Conservation (phyloP, 495 filamentous ascomycete genomes). For the Lasiosphaeriaceae sp. region DNA sequence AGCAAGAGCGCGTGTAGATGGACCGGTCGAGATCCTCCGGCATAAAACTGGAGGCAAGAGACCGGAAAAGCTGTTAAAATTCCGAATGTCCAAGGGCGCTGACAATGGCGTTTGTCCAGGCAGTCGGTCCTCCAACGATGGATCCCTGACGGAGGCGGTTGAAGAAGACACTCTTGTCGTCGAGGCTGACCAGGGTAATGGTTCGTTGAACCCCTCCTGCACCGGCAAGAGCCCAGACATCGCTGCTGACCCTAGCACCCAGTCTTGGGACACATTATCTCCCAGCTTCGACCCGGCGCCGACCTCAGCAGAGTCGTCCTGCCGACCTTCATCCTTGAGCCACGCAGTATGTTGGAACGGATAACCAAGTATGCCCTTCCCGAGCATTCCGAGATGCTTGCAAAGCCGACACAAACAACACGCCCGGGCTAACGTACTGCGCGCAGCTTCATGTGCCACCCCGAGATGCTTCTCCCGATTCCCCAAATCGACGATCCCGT, state of each 20-base stretch:
- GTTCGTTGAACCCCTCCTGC: conserved; percentile 36
- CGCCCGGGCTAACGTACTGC: conserved; percentile 19
- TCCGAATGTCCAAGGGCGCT: conserved; percentile 6
- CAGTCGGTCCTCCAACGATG: conserved; percentile 45
- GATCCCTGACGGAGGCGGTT: conserved; percentile 23
- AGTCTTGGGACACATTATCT: conserved; percentile 96
- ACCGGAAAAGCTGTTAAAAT: background rate
- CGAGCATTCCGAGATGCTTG: background rate
- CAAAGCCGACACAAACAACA: background rate
- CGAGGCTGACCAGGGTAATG: conserved; percentile 71
- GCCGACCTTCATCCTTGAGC: conserved; percentile 97
- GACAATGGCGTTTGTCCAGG: conserved; percentile 29
- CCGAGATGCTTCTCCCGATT: conserved; percentile 89
- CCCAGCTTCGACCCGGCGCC: conserved; percentile 89
- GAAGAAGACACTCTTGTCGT: conserved; percentile 76
- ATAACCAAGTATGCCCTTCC: conserved; percentile 80
- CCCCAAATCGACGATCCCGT: conserved; percentile 84
- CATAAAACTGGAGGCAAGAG: conserved; percentile 24
- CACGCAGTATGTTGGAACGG: conserved; percentile 93
- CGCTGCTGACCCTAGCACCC: conserved; percentile 12
- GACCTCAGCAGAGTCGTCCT: conserved; percentile 92
- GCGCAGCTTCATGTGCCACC: conserved; percentile 96
- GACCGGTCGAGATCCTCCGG: conserved; percentile 19
- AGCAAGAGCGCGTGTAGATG: conserved; percentile 15
- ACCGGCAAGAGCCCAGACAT: background rate